Evolutionary conservation across 148 eudicot species (phyloP), one percentile per base, ranked within the genome.

Genomic region (Vaccinium macrocarpon): DNA sequence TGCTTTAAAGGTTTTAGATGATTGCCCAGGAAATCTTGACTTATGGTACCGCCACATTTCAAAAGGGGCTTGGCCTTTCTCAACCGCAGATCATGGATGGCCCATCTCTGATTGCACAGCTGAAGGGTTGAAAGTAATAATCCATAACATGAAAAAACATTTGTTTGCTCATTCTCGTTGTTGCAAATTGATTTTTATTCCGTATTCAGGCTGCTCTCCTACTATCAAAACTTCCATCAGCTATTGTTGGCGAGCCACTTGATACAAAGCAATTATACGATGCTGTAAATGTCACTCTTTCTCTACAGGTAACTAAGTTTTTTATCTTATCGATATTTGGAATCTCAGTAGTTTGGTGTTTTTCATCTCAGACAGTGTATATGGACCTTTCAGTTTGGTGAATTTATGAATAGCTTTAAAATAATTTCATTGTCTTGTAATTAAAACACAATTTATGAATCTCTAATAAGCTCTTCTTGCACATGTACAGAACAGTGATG

Each of bases 1-100:
- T 85, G 35, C 16, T 81, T 68, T 85, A 83, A 86, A 97, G 99
- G 98, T 97, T 78, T 70, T 81, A 87, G 95, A 92, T 21, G 96
- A 97, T 86, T 95, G 99, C 86, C 87, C 93, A 27, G 99, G 99
- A 53, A 88, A 97, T 90, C 97, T 93, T 49, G 78, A 85, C 85
- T 85, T 72, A 81, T 97, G 97, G 97, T 95, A 95, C 78, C 97
- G 98, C 86, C 99, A 97, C 89, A 95, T 97, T 70, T 97, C 99
- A 76, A 97, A 97, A 92, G 99, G 99, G 80, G 99, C 98, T 85
- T 97, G 99, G 99, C 99, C 99, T 76, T 97, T 95, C 89, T 95
- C 99, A 82, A 97, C 99, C 80, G 93, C 88, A 50, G 99, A 97
- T 87, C 99, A 97, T 76, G 99, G 99, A 49, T 97, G 99, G 99